phyloP scores from a whole-genome alignment of 1,284 basidiomycete species.

The Ganoderma meredithae region DNA sequence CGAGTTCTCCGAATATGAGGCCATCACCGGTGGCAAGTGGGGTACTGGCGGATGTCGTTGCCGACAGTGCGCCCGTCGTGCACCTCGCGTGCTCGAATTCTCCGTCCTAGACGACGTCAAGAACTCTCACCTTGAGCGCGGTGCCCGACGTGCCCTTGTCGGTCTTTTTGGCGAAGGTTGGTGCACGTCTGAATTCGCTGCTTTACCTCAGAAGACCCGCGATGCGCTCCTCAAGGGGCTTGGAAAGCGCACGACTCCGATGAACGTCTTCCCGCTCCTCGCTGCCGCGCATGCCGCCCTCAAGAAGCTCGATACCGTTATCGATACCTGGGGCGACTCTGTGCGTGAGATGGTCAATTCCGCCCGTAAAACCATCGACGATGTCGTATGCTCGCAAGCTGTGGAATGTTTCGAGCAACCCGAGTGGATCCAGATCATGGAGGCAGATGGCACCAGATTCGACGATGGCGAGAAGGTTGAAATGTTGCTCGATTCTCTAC shows the following conservation, averaged over 20 bases:
- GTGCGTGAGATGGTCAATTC: slow-evolving; percentile 69
- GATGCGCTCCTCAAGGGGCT: slow-evolving; percentile 77
- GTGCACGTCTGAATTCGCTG: slow-evolving; percentile 82
- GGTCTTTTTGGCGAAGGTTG: slow-evolving; percentile 87
- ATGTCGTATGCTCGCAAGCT: slow-evolving; percentile 63
- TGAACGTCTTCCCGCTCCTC: slow-evolving; percentile 72
- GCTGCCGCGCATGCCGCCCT: slow-evolving; percentile 72
- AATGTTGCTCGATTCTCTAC: slow-evolving; percentile 70
- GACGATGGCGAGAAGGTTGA: slow-evolving; percentile 78
- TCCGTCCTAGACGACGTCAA: slow-evolving; percentile 77
- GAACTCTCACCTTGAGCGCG: slow-evolving; percentile 73
- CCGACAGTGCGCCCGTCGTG: slow-evolving; percentile 79
- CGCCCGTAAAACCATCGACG: slow-evolving; percentile 67
- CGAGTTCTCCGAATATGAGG: slow-evolving; percentile 78
- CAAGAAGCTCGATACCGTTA: slow-evolving; percentile 57
- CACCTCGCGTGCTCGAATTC: slow-evolving; percentile 85
- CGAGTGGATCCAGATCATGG: slow-evolving; percentile 79
- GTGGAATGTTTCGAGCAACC: slow-evolving; percentile 69
- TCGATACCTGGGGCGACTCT: slow-evolving; percentile 74
- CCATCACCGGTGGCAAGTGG: slow-evolving; percentile 75
- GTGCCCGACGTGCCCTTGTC: slow-evolving; percentile 77
- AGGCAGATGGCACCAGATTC: slow-evolving; percentile 72
- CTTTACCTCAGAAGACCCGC: slow-evolving; percentile 69
- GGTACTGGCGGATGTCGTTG: slow-evolving; percentile 83
- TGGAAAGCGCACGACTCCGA: slow-evolving; percentile 66